Evolutionary conservation across 2,329 filamentous ascomycete species (phyloP).

Genomic region (Paradendryphiella salina): DNA sequence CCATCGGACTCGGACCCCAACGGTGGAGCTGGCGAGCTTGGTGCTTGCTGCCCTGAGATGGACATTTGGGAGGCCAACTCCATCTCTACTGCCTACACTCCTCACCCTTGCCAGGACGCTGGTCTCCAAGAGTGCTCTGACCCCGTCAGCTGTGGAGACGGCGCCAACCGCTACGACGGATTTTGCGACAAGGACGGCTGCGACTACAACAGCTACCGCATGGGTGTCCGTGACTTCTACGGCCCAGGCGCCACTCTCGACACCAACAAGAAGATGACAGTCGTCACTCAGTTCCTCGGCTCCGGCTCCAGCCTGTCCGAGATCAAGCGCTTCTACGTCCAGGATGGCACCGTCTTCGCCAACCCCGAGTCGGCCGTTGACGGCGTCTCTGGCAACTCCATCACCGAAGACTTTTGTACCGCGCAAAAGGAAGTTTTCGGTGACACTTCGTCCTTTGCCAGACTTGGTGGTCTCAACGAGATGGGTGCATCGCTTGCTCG

Average conservation of each 20-base stretch:
- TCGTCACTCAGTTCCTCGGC: slow-evolving; percentile 57
- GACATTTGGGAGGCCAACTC: slow-evolving; percentile 73
- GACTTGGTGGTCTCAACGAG: slow-evolving; percentile 59
- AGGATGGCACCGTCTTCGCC: slow-evolving; percentile 54
- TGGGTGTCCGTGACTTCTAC: slow-evolving; percentile 66
- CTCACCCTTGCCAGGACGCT: slow-evolving; percentile 63
- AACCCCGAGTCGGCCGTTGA: slow-evolving; percentile 50
- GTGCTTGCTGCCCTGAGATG: slow-evolving; percentile 70
- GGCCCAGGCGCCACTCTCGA: slow-evolving; percentile 57
- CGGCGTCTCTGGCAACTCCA: slow-evolving; percentile 56
- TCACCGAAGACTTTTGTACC: slow-evolving; percentile 63
- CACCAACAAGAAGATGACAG: slow-evolving; percentile 51
- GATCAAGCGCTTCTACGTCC: slow-evolving; percentile 57
- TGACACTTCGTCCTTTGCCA: slow-evolving; percentile 58
- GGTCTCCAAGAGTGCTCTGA: slow-evolving; percentile 59
- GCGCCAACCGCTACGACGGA: slow-evolving; percentile 61
- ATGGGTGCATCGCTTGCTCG: slow-evolving; percentile 60
- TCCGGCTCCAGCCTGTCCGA: slow-evolving; percentile 49
- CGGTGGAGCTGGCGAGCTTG: slow-evolving; percentile 57
- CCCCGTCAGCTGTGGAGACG: slow-evolving; percentile 44
- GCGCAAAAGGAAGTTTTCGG: slow-evolving; percentile 60
- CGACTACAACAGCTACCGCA: slow-evolving; percentile 64
- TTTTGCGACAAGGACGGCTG: slow-evolving; percentile 71
- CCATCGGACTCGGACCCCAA: slow-evolving; percentile 59
- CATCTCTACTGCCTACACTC: slow-evolving; percentile 65